These are phyloP conservation scores for Colletotrichum filicis DNA, from an alignment of 2,329 filamentous ascomycete genomes.

Conservation along the genomic window DNA sequence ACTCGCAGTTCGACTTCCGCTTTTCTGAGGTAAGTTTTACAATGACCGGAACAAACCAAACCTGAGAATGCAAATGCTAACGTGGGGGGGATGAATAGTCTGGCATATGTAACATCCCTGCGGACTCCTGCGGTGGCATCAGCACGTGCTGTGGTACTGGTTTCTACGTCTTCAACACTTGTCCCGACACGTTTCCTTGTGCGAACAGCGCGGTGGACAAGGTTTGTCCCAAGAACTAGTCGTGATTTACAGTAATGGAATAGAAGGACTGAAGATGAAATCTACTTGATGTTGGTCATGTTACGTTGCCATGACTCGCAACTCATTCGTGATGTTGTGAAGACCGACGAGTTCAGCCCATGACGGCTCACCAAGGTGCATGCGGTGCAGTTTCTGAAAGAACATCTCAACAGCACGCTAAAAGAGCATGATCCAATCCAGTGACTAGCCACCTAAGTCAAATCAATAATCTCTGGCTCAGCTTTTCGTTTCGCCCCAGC, in stretches of 20 bases:
- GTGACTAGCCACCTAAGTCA: conserved; percentile 5
- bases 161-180: not conserved
- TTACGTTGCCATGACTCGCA: not conserved
- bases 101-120: not conserved
- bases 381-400: too few relatives aligned
- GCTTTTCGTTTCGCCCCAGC: conserved; percentile 19
- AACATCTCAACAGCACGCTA: too few relatives aligned
- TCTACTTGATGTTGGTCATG: not conserved
- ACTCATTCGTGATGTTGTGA: too few relatives aligned
- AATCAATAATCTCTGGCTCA: conserved; percentile 21
- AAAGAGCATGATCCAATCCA: not conserved
- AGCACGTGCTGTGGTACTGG: not conserved
- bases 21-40: not conserved
- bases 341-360: too few relatives aligned
- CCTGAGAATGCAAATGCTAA: not conserved
- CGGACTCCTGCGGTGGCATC: not conserved
- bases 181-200: not conserved
- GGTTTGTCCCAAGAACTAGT: not conserved
- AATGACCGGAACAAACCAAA: not conserved
- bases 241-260: not conserved
- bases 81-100: not conserved
- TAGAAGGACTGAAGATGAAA: not conserved
- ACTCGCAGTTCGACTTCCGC: not conserved
- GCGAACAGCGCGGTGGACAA: not conserved
- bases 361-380: too few relatives aligned